Base-by-base conservation (phyloP, 129 eudicot species). In the Centrapalus pauciflorus region DNA sequence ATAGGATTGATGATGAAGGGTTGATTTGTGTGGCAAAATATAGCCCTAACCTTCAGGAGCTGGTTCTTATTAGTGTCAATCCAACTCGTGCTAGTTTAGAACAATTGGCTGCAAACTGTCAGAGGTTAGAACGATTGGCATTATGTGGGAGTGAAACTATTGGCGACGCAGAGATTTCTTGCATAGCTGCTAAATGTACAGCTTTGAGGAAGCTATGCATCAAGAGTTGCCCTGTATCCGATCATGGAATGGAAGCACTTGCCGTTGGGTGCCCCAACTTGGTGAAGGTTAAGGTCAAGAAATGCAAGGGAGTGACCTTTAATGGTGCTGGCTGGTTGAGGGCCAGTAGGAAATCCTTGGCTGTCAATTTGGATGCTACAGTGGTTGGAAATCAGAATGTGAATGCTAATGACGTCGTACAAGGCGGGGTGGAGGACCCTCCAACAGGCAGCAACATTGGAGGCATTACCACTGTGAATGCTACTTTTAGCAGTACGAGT, bases 261-360 rank as follows among this genome's bases (percentile, higher is more conserved):
- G 93, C 87, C 1, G 49, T 73, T 55, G 94, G 96, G 19, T 89
- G 96, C 68, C 96, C 96, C 3, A 85, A 89, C 76, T 76, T 89
- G 85, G 94, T 85, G 60, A 89, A 89, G 63, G 72, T 89, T 26
- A 89, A 85, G 85, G 85, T 89, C 21, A 89, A 85, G 90, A 89
- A 89, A 58, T 89, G 96, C 52, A 83, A 73, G 43, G 85, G 76
- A 7, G 96, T 89, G 65, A 85, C 87, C 25, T 25, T 45, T 32
- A 85, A 79, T 29, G 89, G 81, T 30, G 89, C 72, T 0, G 87
- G 78, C 51, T 80, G 85, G 90, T 71, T 89, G 79, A 83, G 81
- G 66, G 75, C 87, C 2, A 83, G 73, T 27, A 70, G 87, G 58
- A 79, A 21, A 34, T 79, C 85, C 6, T 49, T 85, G 60, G 85